Conservation (phyloP, 805 yeast genomes). For the Wickerhamiella vanderwaltii region DNA sequence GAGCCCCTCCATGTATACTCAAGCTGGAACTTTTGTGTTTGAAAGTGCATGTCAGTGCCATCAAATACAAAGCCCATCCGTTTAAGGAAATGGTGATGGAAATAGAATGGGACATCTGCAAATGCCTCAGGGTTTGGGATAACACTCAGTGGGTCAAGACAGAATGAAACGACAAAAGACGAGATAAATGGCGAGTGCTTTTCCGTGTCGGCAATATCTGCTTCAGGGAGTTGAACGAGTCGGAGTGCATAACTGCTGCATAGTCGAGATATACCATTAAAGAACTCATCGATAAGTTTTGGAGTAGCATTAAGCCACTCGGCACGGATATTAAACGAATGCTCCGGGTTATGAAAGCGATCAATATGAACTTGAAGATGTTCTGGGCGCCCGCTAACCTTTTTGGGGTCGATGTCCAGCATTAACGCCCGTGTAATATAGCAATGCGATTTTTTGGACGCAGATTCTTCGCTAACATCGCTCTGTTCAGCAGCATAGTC, state of each 20-base stretch:
- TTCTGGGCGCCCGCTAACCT: constrained; percentile 66
- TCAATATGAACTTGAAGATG: constrained; percentile 77
- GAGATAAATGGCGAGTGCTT: constrained; percentile 78
- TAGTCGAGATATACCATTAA: constrained; percentile 63
- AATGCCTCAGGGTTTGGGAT: constrained; percentile 32
- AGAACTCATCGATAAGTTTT: constrained; percentile 65
- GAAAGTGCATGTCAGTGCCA: constrained; percentile 40
- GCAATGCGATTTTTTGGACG: constrained; percentile 27
- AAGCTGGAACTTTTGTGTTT: constrained; percentile 42
- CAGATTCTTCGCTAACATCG: not conserved
- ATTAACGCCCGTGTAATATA: constrained; percentile 54
- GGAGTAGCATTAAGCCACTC: constrained; percentile 93
- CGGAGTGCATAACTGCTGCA: constrained; percentile 77
- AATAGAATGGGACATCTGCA: constrained; percentile 31
- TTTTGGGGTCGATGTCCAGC: constrained; percentile 63
- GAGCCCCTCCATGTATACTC: constrained; percentile 74
- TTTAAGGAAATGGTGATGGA: constrained; percentile 62
- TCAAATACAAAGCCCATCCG: constrained; percentile 68
- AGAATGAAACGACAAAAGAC: constrained; percentile 53
- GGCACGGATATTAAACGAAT: constrained; percentile 78
- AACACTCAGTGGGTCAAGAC: constrained; percentile 54
- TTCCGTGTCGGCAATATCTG: constrained; percentile 69
- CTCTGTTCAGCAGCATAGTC: constrained; percentile 33
- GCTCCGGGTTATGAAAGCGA: constrained; percentile 84
- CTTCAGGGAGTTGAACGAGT: constrained; percentile 83